Percentiles rank a stretch among this genome's conserved stretches.
Conservation (phyloP, 192 early-diverging fungal genomes). For the Coemansia reversa region DNA sequence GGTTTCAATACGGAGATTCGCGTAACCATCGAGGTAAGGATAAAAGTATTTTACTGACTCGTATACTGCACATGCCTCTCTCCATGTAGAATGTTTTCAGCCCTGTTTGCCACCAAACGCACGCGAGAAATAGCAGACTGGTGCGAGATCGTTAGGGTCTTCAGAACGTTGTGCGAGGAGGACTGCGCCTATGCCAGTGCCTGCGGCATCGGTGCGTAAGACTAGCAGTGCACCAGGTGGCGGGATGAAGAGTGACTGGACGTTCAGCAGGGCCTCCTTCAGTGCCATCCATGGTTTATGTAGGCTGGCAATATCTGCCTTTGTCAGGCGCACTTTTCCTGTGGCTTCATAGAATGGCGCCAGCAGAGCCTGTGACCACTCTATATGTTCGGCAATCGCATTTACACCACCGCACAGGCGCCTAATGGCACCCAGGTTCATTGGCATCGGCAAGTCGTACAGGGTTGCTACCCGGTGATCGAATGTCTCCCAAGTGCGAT, state of each 20-base stretch:
- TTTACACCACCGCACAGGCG: slow-evolving; percentile 24
- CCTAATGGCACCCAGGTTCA: slow-evolving; percentile 4
- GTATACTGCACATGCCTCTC: slow-evolving; percentile 19
- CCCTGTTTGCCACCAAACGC: background rate
- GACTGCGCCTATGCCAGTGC: too few relatives aligned
- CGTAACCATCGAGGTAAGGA: slow-evolving; percentile 23
- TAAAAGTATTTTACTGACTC: slow-evolving; percentile 28
- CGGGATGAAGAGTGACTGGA: too few relatives aligned
- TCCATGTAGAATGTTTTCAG: slow-evolving; percentile 18
- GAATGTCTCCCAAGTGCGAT: too few relatives aligned
- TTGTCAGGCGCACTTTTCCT: too few relatives aligned
- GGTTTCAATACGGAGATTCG: slow-evolving; percentile 19
- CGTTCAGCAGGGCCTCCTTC: too few relatives aligned
- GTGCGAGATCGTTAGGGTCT: slow-evolving; percentile 9
- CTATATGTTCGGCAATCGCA: slow-evolving; percentile 15
- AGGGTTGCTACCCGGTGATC: too few relatives aligned
- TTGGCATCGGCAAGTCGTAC: too few relatives aligned
- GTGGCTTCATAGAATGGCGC: slow-evolving; percentile 38
- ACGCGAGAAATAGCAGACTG: slow-evolving; percentile 26
- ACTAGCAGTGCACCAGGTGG: too few relatives aligned
- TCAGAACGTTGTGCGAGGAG: slow-evolving; percentile 11
- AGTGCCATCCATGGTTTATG: too few relatives aligned
- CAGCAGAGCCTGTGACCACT: slow-evolving; percentile 17
- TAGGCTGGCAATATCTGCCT: too few relatives aligned
- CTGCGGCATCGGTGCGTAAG: too few relatives aligned